phyloP scores from a whole-genome alignment of 805 yeast genomes.

The Metschnikowia cerradonensis region DNA sequence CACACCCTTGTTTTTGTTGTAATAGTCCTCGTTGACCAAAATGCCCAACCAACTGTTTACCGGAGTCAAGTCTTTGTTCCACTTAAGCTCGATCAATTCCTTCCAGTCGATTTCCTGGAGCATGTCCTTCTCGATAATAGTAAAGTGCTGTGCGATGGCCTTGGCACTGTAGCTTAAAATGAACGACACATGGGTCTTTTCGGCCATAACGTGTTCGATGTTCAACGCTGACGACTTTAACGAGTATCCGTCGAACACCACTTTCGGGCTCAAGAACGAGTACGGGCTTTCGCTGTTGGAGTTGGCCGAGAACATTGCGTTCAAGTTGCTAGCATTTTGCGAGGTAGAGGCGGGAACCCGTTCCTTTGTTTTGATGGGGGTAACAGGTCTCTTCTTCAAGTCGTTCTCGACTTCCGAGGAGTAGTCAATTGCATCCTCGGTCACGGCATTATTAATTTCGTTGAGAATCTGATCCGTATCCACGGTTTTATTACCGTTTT shows the following conservation, averaged over 20 bases:
- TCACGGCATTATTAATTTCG: constrained; percentile 38
- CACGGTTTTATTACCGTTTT: constrained; percentile 12
- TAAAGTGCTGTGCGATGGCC: constrained; percentile 73
- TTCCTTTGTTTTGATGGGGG: constrained; percentile 23
- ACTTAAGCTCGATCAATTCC: constrained; percentile 71
- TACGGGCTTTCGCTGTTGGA: constrained; percentile 12
- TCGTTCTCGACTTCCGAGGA: constrained; percentile 19
- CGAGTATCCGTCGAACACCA: constrained; percentile 34
- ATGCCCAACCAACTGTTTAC: constrained; percentile 82
- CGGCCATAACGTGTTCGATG: constrained; percentile 40
- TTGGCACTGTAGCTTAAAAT: constrained; percentile 67
- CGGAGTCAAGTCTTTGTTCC: constrained; percentile 65
- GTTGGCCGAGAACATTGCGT: constrained; percentile 7
- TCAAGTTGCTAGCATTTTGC: constrained; percentile 15
- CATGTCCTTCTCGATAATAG: constrained; percentile 81
- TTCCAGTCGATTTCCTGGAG: constrained; percentile 88
- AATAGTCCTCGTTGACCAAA: constrained; percentile 51
- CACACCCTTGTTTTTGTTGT: constrained; percentile 59
- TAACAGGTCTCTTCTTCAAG: constrained; percentile 26
- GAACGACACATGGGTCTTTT: constrained; percentile 72
- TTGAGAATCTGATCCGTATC: constrained; percentile 34
- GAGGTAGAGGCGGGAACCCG: constrained; percentile 7
- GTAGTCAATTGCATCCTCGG: constrained; percentile 32
- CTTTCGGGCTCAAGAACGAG: constrained; percentile 22
- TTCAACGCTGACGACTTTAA: constrained; percentile 27